Percentiles rank a stretch among this genome's conserved stretches.
Evolutionary conservation across 805 yeast species (phyloP).

Genomic region (Saccharomycopsis sp.): DNA sequence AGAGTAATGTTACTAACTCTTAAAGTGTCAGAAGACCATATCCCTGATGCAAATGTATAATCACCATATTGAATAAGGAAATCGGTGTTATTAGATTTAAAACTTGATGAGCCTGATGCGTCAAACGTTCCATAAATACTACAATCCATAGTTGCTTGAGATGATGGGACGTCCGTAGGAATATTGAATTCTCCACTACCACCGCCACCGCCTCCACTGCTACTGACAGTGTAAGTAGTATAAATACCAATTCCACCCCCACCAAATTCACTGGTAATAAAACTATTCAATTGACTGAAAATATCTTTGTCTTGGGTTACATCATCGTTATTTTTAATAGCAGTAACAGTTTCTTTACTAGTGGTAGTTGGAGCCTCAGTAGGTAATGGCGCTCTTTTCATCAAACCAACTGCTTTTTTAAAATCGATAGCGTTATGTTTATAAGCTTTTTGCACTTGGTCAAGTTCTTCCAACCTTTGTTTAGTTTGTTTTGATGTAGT

Average conservation of each 20-base stretch:
- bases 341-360: slow-evolving; percentile 1
- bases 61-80: slow-evolving; percentile 43
- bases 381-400: background rate
- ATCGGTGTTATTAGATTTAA: slow-evolving; percentile 27
- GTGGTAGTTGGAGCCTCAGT: slow-evolving; percentile 3
- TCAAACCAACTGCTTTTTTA: slow-evolving; percentile 2
- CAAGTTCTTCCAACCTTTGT: background rate
- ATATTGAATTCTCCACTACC: slow-evolving; percentile 2
- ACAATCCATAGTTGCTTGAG: slow-evolving; percentile 30
- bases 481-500: slow-evolving; percentile 2
- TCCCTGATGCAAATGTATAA: slow-evolving; percentile 41
- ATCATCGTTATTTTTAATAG: background rate
- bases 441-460: background rate
- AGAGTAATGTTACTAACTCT: slow-evolving; percentile 43
- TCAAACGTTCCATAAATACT: slow-evolving; percentile 35
- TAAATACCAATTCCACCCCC: slow-evolving; percentile 4
- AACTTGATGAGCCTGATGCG: slow-evolving; percentile 29
- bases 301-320: slow-evolving; percentile 10
- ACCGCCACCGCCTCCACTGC: slow-evolving; percentile 6
- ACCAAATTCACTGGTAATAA: slow-evolving; percentile 6
- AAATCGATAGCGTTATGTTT: background rate
- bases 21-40: slow-evolving; percentile 61
- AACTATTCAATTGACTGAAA: slow-evolving; percentile 6
- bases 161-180: background rate
- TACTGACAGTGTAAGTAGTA: slow-evolving; percentile 6